These are phyloP conservation scores for Alectoria sarmentosa DNA, from an alignment of 495 filamentous ascomycete genomes.

Conservation along the genomic window DNA sequence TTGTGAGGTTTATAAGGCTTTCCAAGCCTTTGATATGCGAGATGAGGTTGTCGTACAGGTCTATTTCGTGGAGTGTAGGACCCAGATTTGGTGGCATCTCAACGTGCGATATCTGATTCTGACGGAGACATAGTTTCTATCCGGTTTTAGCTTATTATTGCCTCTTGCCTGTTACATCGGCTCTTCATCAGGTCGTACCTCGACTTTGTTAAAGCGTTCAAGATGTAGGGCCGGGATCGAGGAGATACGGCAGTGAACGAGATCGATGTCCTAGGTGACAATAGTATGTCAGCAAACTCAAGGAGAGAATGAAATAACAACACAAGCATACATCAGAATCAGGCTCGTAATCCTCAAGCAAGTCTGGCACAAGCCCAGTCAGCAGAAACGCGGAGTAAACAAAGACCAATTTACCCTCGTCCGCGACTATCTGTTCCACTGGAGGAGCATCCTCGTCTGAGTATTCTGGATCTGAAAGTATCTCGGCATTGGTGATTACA, in stretches of 20 bases:
- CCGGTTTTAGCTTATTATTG: background rate
- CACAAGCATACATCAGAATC: constrained; percentile 45
- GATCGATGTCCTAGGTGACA: constrained; percentile 69
- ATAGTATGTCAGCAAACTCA: constrained; percentile 16
- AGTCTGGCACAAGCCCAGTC: constrained; percentile 39
- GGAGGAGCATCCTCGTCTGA: constrained; percentile 75
- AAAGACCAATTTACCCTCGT: constrained; percentile 56
- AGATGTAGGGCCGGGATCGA: constrained; percentile 73
- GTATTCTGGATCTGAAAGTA: constrained; percentile 73
- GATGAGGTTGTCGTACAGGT: constrained; percentile 98
- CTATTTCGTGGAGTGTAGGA: constrained; percentile 67
- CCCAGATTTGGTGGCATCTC: constrained; percentile 58
- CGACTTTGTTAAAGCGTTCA: constrained; percentile 71
- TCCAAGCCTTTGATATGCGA: constrained; percentile 80
- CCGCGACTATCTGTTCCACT: constrained; percentile 68
- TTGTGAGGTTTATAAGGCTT: constrained; percentile 62
- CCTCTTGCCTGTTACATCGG: background rate
- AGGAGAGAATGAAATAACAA: background rate
- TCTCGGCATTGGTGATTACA: constrained; percentile 64
- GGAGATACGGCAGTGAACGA: constrained; percentile 75
- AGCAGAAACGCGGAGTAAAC: constrained; percentile 3
- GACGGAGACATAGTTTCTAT: constrained; percentile 81
- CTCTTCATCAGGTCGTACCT: constrained; percentile 36
- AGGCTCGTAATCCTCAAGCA: constrained; percentile 56
- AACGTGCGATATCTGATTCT: constrained; percentile 81